Conservation (phyloP, 805 yeast species). For the Monosporozyma aquatica region DNA sequence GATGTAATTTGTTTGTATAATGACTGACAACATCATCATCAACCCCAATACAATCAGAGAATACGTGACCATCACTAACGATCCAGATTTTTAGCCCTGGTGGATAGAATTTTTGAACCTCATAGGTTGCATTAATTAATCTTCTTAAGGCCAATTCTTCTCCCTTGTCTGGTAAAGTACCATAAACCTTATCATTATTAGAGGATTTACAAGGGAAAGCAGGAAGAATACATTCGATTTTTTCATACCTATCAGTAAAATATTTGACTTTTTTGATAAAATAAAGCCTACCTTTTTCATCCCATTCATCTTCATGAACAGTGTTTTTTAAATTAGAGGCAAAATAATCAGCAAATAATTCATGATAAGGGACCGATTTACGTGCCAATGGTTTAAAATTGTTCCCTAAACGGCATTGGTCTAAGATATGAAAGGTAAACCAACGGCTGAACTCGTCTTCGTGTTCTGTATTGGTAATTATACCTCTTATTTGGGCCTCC, state of each 20-base stretch:
- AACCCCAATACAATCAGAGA: conserved; percentile 55
- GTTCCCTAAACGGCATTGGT: conserved; percentile 28
- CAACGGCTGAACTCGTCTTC: conserved; percentile 31
- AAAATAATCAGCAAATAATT: conserved; percentile 35
- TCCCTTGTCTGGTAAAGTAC: conserved; percentile 46
- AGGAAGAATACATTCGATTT: conserved; percentile 49
- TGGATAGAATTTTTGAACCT: conserved; percentile 35
- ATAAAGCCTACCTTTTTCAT: conserved; percentile 34
- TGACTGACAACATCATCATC: conserved; percentile 45
- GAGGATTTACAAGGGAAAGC: conserved; percentile 61
- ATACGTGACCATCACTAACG: conserved; percentile 59
- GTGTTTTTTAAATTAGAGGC: conserved; percentile 41
- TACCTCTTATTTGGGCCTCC: conserved; percentile 33
- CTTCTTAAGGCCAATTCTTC: conserved; percentile 37
- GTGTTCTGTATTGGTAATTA: conserved; percentile 25
- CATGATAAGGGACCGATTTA: conserved; percentile 18
- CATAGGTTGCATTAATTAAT: conserved; percentile 28
- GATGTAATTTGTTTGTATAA: conserved; percentile 38
- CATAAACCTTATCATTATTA: conserved; percentile 43
- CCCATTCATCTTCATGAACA: conserved; percentile 42
- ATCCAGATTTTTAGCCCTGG: conserved; percentile 50
- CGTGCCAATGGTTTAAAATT: conserved; percentile 12
- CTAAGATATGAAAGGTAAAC: conserved; percentile 32
- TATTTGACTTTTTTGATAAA: conserved; percentile 38
- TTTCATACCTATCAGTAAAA: conserved; percentile 40